Percentiles rank a stretch among this genome's conserved stretches.
These are phyloP conservation scores for Groenewaldozyma sp. DNA, from an alignment of 1,139 yeast genomes.

Conservation along the genomic window DNA sequence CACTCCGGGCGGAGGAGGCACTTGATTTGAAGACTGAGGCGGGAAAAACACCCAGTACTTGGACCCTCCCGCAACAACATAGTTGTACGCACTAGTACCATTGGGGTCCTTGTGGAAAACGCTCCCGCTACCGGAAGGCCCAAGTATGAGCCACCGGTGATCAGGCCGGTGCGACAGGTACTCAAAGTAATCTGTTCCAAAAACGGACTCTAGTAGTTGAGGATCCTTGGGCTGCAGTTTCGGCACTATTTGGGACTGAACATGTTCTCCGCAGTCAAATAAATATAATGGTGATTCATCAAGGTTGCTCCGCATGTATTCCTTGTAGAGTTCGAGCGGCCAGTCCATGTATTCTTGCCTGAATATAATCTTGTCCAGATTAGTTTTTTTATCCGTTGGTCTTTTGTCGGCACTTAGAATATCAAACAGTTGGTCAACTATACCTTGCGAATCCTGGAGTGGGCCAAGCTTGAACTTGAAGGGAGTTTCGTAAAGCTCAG, in stretches of 20 bases:
- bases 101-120: slow-evolving; percentile 93
- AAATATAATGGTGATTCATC: slow-evolving; percentile 82
- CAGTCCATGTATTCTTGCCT: slow-evolving; percentile 82
- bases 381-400: slow-evolving; percentile 12
- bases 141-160: slow-evolving; percentile 82
- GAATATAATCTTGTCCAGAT: slow-evolving; percentile 55
- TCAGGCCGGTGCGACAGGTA: slow-evolving; percentile 60
- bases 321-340: slow-evolving; percentile 53
- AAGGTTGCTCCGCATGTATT: slow-evolving; percentile 49
- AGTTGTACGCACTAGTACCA: slow-evolving; percentile 85
- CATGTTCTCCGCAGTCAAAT: slow-evolving; percentile 54
- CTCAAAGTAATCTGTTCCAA: slow-evolving; percentile 28
- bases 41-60: slow-evolving; percentile 90
- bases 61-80: slow-evolving; percentile 53
- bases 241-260: slow-evolving; percentile 26
- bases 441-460: slow-evolving; percentile 7
- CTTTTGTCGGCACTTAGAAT: neutral
- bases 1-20: slow-evolving; percentile 65
- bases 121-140: slow-evolving; percentile 74
- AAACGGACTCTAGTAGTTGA: slow-evolving; percentile 32
- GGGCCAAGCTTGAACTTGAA: slow-evolving; percentile 45
- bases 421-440: neutral
- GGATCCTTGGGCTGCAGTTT: slow-evolving; percentile 22
- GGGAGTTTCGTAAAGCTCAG: slow-evolving; percentile 45
- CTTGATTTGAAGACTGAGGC: slow-evolving; percentile 46